phyloP scores from a whole-genome alignment of 805 yeast genomes.

The Maudiozyma serrabonitensis region DNA sequence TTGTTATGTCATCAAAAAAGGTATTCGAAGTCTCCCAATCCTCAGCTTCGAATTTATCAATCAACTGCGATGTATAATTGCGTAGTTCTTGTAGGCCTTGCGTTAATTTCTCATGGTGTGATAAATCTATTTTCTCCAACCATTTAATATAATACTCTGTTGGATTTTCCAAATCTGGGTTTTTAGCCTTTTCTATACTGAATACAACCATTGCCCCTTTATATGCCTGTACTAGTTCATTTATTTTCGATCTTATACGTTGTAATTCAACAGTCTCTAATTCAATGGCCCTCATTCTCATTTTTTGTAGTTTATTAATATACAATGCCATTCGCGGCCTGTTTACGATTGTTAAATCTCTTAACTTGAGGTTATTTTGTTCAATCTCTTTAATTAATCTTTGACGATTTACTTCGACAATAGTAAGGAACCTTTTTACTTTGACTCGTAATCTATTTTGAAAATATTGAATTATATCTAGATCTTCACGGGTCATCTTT shows the following conservation, averaged over 20 bases:
- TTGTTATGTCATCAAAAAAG: too few species aligned
- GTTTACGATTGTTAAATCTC: conserved; percentile 11
- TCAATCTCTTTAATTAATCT: conserved; percentile 19
- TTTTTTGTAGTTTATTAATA: conserved; percentile 22
- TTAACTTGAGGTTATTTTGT: conserved; percentile 14
- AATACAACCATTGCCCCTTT: conserved; percentile 20
- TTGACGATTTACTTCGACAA: conserved; percentile 21
- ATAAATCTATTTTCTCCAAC: conserved; percentile 18
- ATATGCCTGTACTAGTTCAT: conserved; percentile 20
- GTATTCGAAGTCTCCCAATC: not conserved
- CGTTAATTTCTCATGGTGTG: conserved; percentile 12
- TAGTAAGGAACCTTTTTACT: conserved; percentile 16
- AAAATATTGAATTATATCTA: conserved; percentile 14
- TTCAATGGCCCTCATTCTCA: conserved; percentile 26
- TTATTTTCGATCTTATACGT: conserved; percentile 17
- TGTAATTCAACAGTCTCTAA: conserved; percentile 25
- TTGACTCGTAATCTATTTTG: conserved; percentile 18
- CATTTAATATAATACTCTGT: conserved; percentile 17
- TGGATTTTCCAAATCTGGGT: conserved; percentile 15
- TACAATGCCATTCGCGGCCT: conserved; percentile 13
- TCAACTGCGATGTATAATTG: conserved; percentile 9
- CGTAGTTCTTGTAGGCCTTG: conserved; percentile 15
- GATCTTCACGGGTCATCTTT: conserved; percentile 8
- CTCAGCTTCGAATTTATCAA: not conserved
- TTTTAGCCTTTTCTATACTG: conserved; percentile 10